Percentiles rank a stretch among this genome's conserved stretches.
phyloP scores from a whole-genome alignment of 2,329 filamentous ascomycete genomes.

The Chalaropsis ovoidea region DNA sequence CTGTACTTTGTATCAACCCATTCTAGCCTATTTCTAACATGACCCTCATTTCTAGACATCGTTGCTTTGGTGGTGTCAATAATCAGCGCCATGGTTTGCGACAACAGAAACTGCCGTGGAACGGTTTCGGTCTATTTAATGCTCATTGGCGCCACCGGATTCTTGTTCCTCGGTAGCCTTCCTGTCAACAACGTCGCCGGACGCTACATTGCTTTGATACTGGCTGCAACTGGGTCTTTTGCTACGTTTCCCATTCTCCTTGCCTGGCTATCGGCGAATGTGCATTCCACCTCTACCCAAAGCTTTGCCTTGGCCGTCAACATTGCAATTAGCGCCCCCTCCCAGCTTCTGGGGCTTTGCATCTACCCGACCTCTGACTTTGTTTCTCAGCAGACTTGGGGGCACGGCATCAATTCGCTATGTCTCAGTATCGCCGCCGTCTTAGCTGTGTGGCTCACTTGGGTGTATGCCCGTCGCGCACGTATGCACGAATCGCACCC shows the following conservation, averaged over 20 bases:
- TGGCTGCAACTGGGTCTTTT: conserved; percentile 57
- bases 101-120: conserved; percentile 48
- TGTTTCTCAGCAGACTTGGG: conserved; percentile 12
- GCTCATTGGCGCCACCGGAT: conserved; percentile 38
- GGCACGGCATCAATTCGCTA: conserved; percentile 52
- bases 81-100: conserved; percentile 48
- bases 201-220: conserved; percentile 49
- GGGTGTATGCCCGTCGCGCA: background rate
- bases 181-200: background rate
- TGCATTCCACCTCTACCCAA: conserved; percentile 53
- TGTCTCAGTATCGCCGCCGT: conserved; percentile 46
- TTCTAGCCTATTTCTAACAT: background rate
- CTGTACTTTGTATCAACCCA: background rate
- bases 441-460: background rate
- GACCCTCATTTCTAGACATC: background rate
- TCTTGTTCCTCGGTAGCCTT: conserved; percentile 30
- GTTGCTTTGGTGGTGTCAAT: conserved; percentile 28
- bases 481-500: background rate
- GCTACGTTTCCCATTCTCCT: conserved; percentile 59
- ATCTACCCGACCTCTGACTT: conserved; percentile 48
- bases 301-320: conserved; percentile 63
- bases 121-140: conserved; percentile 38
- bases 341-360: conserved; percentile 52
- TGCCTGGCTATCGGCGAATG: conserved; percentile 60
- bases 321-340: conserved; percentile 55